Evolutionary conservation across 1,284 basidiomycete species (phyloP), one percentile per base, ranked within the genome.

Genomic region (Cryptococcus sp.): DNA sequence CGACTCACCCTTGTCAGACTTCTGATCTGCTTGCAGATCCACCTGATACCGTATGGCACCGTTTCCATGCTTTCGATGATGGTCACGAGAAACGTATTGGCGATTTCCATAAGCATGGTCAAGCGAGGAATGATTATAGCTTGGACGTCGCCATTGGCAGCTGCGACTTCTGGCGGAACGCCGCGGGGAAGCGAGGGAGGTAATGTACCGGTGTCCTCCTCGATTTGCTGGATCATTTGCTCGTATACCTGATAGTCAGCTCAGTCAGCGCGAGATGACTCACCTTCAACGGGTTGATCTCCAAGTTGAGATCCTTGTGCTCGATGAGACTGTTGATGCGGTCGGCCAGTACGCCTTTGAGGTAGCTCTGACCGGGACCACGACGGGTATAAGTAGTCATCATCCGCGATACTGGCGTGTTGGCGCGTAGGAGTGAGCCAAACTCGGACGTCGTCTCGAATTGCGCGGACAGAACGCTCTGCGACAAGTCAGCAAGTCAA

Each of bases 11-110:
- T 85, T 51, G 96, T 97, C 73, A 98, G 80, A 81, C 91, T 93
- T 64, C 93, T 84, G 77, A 99, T 98, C 80, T 99, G 95, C 81
- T 99, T 99, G 82, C 96, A 99, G 72, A 99, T 99, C 96, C 96
- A 99, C 65, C 96, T 85, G 65, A 99, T 98, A 71, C 96, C 95
- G 72, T 99, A 99, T 20, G 95, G 96, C 15, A 98, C 95, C 69
- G 88, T 91, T 70, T 98, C 94, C 85, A 98, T 87, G 64, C 91
- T 94, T 65, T 97, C 93, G 71, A 99, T 96, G 71, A 99, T 98
- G n/a, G 95, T 98, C 45, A 90, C 82, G 58, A 99, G 82, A 81
- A 99, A 97, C 70, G 89, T 91, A 75, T 98, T 96, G 50, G 95
- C 96, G 62, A 99, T 98, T 76, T 98, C 93, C 92, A 97, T 96